These are phyloP conservation scores for Mycena maculata DNA, from an alignment of 768 basidiomycete genomes.

Conservation along the genomic window DNA sequence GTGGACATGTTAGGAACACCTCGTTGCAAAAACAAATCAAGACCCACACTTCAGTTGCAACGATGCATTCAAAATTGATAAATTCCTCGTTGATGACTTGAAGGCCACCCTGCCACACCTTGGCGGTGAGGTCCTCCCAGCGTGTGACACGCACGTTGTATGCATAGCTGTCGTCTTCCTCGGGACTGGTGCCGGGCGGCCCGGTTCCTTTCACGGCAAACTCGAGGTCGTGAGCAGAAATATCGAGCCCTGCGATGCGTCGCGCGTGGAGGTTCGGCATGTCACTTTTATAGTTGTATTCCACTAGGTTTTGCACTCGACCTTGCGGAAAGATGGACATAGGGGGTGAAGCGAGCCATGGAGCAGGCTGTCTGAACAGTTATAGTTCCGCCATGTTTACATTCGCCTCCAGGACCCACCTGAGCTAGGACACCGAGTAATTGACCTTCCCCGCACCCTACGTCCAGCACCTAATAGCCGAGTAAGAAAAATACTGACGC, in stretches of 20 bases:
- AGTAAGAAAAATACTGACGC: slow-evolving; percentile 12
- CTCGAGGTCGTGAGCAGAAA: slow-evolving; percentile 63
- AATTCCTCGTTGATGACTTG: slow-evolving; percentile 76
- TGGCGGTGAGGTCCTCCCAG: slow-evolving; percentile 76
- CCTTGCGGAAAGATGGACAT: slow-evolving; percentile 45
- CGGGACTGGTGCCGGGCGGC: slow-evolving; percentile 50
- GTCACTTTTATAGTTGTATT: slow-evolving; percentile 52
- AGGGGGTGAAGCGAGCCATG: slow-evolving; percentile 67
- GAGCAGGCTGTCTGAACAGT: slow-evolving; percentile 82
- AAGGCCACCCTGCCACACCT: slow-evolving; percentile 82
- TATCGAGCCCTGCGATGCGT: slow-evolving; percentile 76
- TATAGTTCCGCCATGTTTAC: no score
- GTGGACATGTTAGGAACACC: slow-evolving; percentile 12
- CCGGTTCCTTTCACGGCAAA: slow-evolving; percentile 62
- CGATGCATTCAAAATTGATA: slow-evolving; percentile 74
- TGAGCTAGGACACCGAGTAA: slow-evolving; percentile 76
- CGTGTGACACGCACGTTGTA: slow-evolving; percentile 52
- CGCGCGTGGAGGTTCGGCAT: slow-evolving; percentile 68
- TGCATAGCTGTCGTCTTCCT: slow-evolving; percentile 37
- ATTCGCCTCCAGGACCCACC: no score
- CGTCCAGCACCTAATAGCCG: slow-evolving; percentile 72
- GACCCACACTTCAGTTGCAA: slow-evolving; percentile 85
- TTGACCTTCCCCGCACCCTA: slow-evolving; percentile 88
- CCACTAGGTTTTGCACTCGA: slow-evolving; percentile 28
- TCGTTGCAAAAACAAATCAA: slow-evolving; percentile 17